Conservation (phyloP, 1,139 yeast species). For the Pichia sp. region DNA sequence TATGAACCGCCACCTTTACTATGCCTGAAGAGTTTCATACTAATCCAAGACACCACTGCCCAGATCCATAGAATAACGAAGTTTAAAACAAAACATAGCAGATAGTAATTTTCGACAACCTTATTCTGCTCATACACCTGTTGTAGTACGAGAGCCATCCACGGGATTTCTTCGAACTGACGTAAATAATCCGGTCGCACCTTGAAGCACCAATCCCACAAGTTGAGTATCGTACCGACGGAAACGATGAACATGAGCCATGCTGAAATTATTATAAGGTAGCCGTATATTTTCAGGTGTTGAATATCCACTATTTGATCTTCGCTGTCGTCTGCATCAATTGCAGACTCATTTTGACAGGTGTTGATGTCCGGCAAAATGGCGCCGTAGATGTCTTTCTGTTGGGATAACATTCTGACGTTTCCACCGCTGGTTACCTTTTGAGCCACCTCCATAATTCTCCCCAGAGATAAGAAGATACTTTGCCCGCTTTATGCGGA, state of each 20-base stretch:
- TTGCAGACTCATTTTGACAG: too few relatives aligned
- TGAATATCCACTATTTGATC: too few relatives aligned
- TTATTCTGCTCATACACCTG: slow-evolving; percentile 13
- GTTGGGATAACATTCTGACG: too few relatives aligned
- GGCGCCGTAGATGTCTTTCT: too few relatives aligned
- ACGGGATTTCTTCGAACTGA: neutral
- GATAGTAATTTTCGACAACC: slow-evolving; percentile 35
- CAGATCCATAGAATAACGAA: slow-evolving; percentile 69
- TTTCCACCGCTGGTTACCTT: too few relatives aligned
- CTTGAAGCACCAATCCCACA: slow-evolving; percentile 38
- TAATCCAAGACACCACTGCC: slow-evolving; percentile 71
- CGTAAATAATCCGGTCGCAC: slow-evolving; percentile 4
- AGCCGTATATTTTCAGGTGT: slow-evolving; percentile 30
- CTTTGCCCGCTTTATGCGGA: too few relatives aligned
- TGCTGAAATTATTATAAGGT: slow-evolving; percentile 30
- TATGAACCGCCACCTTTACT: slow-evolving; percentile 48
- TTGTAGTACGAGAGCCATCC: neutral
- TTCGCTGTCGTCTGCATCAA: too few relatives aligned
- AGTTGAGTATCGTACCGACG: slow-evolving; percentile 35
- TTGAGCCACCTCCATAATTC: too few relatives aligned
- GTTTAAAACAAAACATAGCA: slow-evolving; percentile 44
- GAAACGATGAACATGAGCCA: slow-evolving; percentile 39
- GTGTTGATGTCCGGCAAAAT: too few relatives aligned
- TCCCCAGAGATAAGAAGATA: too few relatives aligned
- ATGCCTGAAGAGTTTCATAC: slow-evolving; percentile 69